A percentile compares a stretch with the other conserved stretches of the same genome.
Conservation (phyloP, 2,329 filamentous ascomycete genomes). For the Fusarium pininemorale region DNA sequence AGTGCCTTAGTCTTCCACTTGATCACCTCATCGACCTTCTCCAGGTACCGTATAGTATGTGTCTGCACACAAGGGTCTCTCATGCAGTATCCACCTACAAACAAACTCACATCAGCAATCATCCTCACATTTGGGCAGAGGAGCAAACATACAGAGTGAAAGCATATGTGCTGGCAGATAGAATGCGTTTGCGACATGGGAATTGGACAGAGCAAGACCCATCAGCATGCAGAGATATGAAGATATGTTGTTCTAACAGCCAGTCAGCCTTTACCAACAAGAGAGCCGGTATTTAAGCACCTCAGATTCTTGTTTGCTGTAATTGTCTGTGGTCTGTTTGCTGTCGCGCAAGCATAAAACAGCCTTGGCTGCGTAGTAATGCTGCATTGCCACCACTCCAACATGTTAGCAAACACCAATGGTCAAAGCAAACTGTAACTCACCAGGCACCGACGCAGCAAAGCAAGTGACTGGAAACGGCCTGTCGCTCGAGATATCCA, state of each 20-base stretch:
- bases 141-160: background rate
- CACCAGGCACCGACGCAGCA: background rate
- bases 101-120: fast-evolving
- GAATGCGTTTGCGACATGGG: background rate
- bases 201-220: background rate
- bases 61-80: background rate
- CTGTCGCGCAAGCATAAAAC: background rate
- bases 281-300: background rate
- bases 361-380: constrained; percentile 3
- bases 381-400: background rate
- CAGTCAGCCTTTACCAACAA: background rate
- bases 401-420: fast-evolving
- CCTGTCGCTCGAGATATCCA: fast-evolving
- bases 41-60: background rate
- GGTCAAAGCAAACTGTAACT: fast-evolving
- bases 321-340: no score
- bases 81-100: constrained; percentile 1
- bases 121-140: fast-evolving
- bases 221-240: background rate
- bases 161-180: constrained; percentile 7
- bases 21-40: background rate
- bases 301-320: background rate
- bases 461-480: background rate
- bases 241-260: background rate
- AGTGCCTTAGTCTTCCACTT: background rate